Conservation (phyloP, 2,329 filamentous ascomycete genomes). For the Venturiaceae sp. region DNA sequence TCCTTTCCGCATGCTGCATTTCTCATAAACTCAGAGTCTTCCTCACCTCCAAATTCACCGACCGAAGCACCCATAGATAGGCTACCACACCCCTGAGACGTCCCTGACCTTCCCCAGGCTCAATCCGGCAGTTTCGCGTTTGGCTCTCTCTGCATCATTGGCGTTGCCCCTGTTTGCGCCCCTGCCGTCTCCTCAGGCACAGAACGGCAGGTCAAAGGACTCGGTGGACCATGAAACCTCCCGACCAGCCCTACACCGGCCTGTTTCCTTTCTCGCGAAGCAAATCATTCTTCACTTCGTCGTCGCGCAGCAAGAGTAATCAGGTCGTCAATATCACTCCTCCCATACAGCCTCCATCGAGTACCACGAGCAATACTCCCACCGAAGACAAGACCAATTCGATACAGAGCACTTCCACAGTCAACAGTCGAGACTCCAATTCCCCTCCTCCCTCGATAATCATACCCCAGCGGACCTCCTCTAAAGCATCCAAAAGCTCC, state of each 20-base stretch:
- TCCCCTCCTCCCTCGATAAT: not conserved
- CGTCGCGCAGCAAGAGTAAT: not conserved
- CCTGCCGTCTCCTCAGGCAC: too few species aligned
- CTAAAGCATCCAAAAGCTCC: not conserved
- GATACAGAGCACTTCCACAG: not conserved
- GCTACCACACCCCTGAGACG: not conserved
- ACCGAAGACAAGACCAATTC: not conserved
- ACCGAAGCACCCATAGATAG: not conserved
- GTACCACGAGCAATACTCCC: not conserved
- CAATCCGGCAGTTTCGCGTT: not conserved
- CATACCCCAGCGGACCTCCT: not conserved
- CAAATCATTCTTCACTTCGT: not conserved
- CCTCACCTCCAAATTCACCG: too few species aligned
- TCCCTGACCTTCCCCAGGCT: not conserved
- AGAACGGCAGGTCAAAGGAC: not conserved
- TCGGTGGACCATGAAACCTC: not conserved
- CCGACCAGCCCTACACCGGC: not conserved
- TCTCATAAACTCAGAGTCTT: too few species aligned
- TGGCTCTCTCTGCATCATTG: not conserved
- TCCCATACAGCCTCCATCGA: not conserved
- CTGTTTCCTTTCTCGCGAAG: not conserved
- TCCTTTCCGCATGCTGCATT: not conserved
- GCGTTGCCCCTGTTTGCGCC: too few species aligned
- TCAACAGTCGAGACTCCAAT: not conserved
- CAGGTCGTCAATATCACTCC: not conserved